Evolutionary conservation across 345 rosid species (phyloP).

Genomic region (Pugionium cornutum): DNA sequence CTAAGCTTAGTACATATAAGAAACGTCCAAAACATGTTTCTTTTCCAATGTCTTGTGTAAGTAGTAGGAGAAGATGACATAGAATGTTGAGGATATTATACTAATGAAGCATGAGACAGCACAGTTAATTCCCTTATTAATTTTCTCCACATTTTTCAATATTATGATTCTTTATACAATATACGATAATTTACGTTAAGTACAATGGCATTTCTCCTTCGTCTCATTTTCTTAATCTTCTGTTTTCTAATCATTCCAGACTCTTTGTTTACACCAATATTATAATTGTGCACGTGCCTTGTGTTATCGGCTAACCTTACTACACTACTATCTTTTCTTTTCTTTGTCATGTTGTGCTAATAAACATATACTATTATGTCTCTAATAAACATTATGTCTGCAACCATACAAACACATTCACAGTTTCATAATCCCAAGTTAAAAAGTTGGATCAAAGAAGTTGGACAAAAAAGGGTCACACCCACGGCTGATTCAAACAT

Average conservation of each 20-base stretch:
- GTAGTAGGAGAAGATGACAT: background rate
- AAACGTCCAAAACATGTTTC: too few relatives aligned
- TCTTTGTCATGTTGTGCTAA: conserved; percentile 2
- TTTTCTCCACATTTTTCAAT: too few relatives aligned
- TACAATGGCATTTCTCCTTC: conserved; percentile 1
- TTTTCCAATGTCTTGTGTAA: too few relatives aligned
- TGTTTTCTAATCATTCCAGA: background rate
- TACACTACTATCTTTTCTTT: too few relatives aligned
- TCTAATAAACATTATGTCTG: background rate
- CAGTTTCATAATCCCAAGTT: conserved; percentile 22
- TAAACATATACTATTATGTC: conserved; percentile 2
- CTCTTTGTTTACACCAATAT: background rate
- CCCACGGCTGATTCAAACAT: conserved; percentile 22
- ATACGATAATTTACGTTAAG: background rate
- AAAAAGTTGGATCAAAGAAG: conserved; percentile 20
- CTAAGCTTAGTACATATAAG: background rate
- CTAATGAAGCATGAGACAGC: background rate
- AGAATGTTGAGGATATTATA: background rate
- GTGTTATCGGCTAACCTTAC: too few relatives aligned
- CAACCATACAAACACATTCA: background rate
- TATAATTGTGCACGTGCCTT: conserved; percentile 2
- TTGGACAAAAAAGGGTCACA: conserved; percentile 13
- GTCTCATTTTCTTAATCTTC: background rate
- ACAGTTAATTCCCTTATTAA: too few relatives aligned
- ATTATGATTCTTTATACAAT: too few relatives aligned